phyloP scores from a whole-genome alignment of 176 grass and related monocot genomes.

The Pontederia crassipes region DNA sequence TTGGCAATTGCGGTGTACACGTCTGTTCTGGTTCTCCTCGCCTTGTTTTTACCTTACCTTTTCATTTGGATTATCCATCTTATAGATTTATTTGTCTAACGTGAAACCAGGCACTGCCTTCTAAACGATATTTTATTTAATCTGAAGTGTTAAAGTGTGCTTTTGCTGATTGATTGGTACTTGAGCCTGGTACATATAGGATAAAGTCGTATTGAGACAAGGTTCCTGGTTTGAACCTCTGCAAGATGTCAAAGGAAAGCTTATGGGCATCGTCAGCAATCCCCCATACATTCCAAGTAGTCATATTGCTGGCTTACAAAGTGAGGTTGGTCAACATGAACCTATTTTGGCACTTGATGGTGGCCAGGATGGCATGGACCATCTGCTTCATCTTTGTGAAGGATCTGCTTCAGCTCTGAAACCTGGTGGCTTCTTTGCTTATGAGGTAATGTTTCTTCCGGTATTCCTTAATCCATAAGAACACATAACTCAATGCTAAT shows the following conservation, averaged over 20 bases:
- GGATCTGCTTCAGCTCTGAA: slow-evolving; percentile 44
- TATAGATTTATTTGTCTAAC: too few species aligned
- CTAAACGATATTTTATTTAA: too few species aligned
- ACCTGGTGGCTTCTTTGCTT: slow-evolving; percentile 89
- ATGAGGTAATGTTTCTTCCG: slow-evolving; percentile 47
- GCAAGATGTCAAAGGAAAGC: slow-evolving; percentile 60
- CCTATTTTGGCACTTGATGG: slow-evolving; percentile 80
- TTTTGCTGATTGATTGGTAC: not conserved
- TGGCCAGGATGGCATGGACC: slow-evolving; percentile 56
- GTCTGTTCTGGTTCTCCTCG: too few species aligned
- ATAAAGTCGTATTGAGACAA: slow-evolving; percentile 69
- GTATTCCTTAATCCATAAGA: not conserved
- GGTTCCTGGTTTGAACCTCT: slow-evolving; percentile 84
- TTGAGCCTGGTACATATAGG: slow-evolving; percentile 31
- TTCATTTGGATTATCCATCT: too few species aligned
- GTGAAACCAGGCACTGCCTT: too few species aligned
- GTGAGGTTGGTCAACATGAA: slow-evolving; percentile 87
- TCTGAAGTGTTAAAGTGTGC: not conserved
- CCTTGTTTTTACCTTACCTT: too few species aligned
- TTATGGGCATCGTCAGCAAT: slow-evolving; percentile 75
- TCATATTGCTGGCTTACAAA: slow-evolving; percentile 69
- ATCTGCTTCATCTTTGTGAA: slow-evolving; percentile 82
- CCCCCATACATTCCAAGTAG: slow-evolving; percentile 79
- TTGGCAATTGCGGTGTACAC: too few species aligned
- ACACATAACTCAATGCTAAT: too few species aligned